A percentile compares a stretch with the other conserved stretches of the same genome.
Evolutionary conservation across 345 rosid genomes (phyloP).

Genomic region (Gossypium bickii): DNA sequence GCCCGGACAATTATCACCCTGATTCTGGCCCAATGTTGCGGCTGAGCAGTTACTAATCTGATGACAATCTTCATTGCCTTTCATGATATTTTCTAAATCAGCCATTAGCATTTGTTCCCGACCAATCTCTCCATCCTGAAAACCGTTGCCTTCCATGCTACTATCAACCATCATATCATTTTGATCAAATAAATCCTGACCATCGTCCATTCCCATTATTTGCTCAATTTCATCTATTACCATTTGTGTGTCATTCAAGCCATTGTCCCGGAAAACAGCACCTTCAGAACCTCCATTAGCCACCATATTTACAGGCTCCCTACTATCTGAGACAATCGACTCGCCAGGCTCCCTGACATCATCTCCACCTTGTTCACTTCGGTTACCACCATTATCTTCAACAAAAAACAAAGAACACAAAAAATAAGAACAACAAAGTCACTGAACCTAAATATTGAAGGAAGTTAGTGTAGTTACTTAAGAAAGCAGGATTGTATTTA

Average conservation of each 20-base stretch:
- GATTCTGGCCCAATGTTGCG: constrained; percentile 18
- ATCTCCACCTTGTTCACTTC: background rate
- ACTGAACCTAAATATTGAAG: background rate
- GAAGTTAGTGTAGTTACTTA: background rate
- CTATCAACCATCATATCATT: constrained; percentile 17
- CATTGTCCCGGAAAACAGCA: constrained; percentile 15
- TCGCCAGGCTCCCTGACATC: constrained; percentile 14
- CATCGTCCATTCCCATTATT: constrained; percentile 28
- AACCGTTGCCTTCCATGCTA: constrained; percentile 24
- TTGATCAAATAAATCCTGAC: constrained; percentile 17
- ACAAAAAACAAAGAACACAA: constrained; percentile 16
- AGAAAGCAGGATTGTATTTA: background rate
- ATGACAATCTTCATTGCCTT: constrained; percentile 30
- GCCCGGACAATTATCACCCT: constrained; percentile 20
- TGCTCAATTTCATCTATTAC: constrained; percentile 29
- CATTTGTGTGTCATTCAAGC: constrained; percentile 17
- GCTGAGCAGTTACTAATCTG: constrained; percentile 20
- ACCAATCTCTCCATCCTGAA: constrained; percentile 27
- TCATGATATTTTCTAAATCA: constrained; percentile 43
- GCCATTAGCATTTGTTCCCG: constrained; percentile 36
- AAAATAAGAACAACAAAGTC: background rate
- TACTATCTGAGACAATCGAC: constrained; percentile 12
- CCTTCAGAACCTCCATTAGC: constrained; percentile 20
- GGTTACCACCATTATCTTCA: constrained; percentile 23
- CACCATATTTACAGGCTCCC: constrained; percentile 10